phyloP scores from a whole-genome alignment of 345 rosid genomes.

The Balakata baccata region DNA sequence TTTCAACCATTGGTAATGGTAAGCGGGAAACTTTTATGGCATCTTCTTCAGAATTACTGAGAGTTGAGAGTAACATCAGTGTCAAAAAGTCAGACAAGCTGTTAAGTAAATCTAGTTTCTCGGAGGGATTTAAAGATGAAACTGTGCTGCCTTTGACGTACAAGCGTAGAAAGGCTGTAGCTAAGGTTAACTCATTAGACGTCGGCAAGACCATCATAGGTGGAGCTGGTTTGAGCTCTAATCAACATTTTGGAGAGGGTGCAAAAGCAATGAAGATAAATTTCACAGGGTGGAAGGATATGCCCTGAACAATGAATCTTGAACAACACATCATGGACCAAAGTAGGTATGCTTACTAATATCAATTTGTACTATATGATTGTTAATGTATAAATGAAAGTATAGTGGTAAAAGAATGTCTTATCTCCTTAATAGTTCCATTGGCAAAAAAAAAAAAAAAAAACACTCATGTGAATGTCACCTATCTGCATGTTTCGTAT shows the following conservation, averaged over 20 bases:
- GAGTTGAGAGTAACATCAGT: conserved; percentile 27
- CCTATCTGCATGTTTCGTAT: background rate
- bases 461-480: background rate
- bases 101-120: conserved; percentile 26
- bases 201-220: conserved; percentile 23
- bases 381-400: conserved; percentile 23
- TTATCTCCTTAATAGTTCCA: conserved; percentile 6
- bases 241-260: conserved; percentile 23
- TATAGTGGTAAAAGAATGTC: conserved; percentile 24
- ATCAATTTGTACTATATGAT: conserved; percentile 18
- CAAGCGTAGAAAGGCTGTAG: conserved; percentile 52
- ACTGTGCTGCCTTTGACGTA: conserved; percentile 44
- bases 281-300: conserved; percentile 26
- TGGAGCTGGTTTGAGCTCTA: conserved; percentile 27
- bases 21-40: conserved; percentile 22
- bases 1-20: conserved; percentile 16
- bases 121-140: conserved; percentile 33
- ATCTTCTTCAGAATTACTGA: conserved; percentile 25
- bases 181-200: conserved; percentile 28
- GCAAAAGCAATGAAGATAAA: conserved; percentile 28
- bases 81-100: conserved; percentile 25
- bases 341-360: conserved; percentile 22
- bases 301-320: conserved; percentile 22
- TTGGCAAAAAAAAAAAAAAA: background rate
- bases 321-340: conserved; percentile 9